Evolutionary conservation across 2,329 filamentous ascomycete species (phyloP).

Genomic region (Penicillium sp.): DNA sequence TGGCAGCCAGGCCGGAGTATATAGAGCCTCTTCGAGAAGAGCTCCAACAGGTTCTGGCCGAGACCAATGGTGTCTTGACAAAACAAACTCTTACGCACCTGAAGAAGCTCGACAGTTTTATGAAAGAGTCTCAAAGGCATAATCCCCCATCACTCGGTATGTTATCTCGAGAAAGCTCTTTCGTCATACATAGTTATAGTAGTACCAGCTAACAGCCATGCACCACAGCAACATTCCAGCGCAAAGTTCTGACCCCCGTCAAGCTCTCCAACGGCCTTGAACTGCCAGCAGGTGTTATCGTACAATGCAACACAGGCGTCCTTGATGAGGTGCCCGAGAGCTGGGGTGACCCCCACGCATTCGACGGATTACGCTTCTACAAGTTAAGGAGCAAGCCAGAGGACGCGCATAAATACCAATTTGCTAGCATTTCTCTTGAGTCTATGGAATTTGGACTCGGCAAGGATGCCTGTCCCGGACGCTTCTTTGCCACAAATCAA

Average conservation of each 20-base stretch:
- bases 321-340: slow-evolving; percentile 1
- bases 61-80: slow-evolving; percentile 1
- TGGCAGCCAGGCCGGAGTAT: slow-evolving; percentile 5
- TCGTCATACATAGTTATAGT: background rate
- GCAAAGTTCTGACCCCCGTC: slow-evolving; percentile 4
- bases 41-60: background rate
- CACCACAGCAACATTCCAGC: slow-evolving; percentile 1
- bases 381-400: slow-evolving; percentile 6
- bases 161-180: background rate
- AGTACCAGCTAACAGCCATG: background rate
- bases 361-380: slow-evolving; percentile 9
- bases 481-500: slow-evolving; percentile 26
- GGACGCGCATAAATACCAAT: slow-evolving; percentile 5
- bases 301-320: slow-evolving; percentile 5
- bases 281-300: slow-evolving; percentile 1
- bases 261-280: slow-evolving; percentile 7
- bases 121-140: slow-evolving; percentile 5
- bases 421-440: slow-evolving; percentile 3
- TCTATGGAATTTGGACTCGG: slow-evolving; percentile 45
- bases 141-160: slow-evolving; percentile 8
- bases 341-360: slow-evolving; percentile 2
- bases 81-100: slow-evolving; percentile 6
- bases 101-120: slow-evolving; percentile 6
- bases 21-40: slow-evolving; percentile 7
- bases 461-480: slow-evolving; percentile 41